Evolutionary conservation across 2,329 filamentous ascomycete genomes (phyloP), one percentile per base, ranked within the genome.

Genomic region (Fusarium camptoceras): DNA sequence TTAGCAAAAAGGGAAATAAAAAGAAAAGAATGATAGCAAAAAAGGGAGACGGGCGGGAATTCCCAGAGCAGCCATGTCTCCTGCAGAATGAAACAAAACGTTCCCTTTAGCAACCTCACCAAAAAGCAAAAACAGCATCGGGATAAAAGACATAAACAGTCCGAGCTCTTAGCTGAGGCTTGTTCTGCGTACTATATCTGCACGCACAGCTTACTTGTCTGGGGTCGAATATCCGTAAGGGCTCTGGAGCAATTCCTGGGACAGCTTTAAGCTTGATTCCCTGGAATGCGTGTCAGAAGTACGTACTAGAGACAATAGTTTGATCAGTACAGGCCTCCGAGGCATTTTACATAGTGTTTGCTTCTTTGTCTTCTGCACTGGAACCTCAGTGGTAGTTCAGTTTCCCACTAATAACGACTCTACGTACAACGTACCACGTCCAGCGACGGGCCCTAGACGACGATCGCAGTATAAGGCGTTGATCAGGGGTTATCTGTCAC

Each of bases 391-490:
- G 34, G 34, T 37, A 37, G 20, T 34, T 22, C 6, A 37, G 22
- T 37, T 39, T 31, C n/a, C 14, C 18, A 25, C 43, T 20, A 15
- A 28, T 2, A 47, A 24, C 28, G 31, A 25, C 24, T 24, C 10
- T 8, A 10, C 18, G 49, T 53, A 53, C 10, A 41, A 20, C 49
- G 34, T 42, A 28, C 31, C 37, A 34, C 49, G 24, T 22, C 49
- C 49, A 42, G 41, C 55, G 48, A 66, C 54, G 50, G 54, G 49
- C 43, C 71, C 71, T 64, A 44, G 72, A 25, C 59, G 69, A 71
- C 61, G 69, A 74, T 74, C 72, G 50, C 61, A 51, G 60, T 57
- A 41, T 53, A 63, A 53, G 55, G 66, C 31, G 51, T 49, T 51
- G 42, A 42, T 53, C 50, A 59, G 57, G 56, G 56, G 61, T 69